phyloP scores from a whole-genome alignment of 2,329 filamentous ascomycete species.

The Pseudogymnoascus sp. region DNA sequence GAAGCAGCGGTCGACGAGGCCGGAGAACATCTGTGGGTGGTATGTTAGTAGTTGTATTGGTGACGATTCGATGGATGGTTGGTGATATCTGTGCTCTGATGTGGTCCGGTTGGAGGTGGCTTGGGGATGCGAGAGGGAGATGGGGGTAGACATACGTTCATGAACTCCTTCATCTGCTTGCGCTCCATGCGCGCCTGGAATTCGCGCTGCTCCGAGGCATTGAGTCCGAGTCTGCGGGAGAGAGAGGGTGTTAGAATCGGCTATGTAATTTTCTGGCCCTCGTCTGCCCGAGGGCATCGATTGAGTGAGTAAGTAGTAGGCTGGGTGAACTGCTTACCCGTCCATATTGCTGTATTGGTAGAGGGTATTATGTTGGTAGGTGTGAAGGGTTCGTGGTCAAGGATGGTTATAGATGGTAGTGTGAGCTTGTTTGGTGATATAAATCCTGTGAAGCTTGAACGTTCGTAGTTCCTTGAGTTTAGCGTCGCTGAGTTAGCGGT shows the following conservation, averaged over 20 bases:
- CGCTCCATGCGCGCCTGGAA: slow-evolving; percentile 91
- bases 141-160: slow-evolving; percentile 60
- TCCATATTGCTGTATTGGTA: slow-evolving; percentile 33
- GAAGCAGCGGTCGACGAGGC: slow-evolving; percentile 83
- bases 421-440: slow-evolving; percentile 1
- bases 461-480: slow-evolving; percentile 1
- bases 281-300: neutral
- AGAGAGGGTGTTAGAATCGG: neutral
- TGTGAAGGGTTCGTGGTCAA: neutral
- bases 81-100: neutral
- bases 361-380: neutral
- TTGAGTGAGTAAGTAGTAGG: neutral
- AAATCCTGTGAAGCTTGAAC: slow-evolving; percentile 10
- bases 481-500: neutral
- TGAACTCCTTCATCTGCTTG: slow-evolving; percentile 98
- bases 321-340: slow-evolving; percentile 19
- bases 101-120: neutral
- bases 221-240: slow-evolving; percentile 23
- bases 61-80: neutral
- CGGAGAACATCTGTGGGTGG: slow-evolving; percentile 44
- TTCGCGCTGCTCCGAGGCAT: slow-evolving; percentile 70
- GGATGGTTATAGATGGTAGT: neutral
- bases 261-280: slow-evolving; percentile 1
- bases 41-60: slow-evolving; percentile 12
- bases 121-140: neutral